Evolutionary conservation across 768 basidiomycete species (phyloP), one percentile per base, ranked within the genome.

Genomic region (Termitomyces eurrhizus): DNA sequence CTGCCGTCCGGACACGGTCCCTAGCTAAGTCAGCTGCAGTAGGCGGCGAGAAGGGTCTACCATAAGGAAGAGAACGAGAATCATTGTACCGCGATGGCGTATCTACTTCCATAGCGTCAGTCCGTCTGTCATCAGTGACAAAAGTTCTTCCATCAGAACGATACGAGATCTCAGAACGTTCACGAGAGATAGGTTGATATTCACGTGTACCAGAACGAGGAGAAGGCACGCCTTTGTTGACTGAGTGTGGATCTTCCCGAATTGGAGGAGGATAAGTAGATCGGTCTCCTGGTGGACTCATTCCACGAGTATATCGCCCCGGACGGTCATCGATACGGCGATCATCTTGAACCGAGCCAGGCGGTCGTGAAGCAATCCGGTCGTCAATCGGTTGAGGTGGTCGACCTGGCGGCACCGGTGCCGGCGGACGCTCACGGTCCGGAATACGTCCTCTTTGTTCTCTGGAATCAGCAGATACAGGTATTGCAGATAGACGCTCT

Each of bases 61-160:
- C 61, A 52, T 66, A 59, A 56, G 73, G 21, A 51, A 63, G 57
- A 52, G 65, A 32, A 21, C 68, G 70, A n/a, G 70, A 60, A 21
- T 77, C 78, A 35, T 70, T 69, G 53, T 74, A 78, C 4, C 78
- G 75, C 4, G 71, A 59, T 37, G 66, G 35, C 18, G 64, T 45
- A 58, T 77, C 75, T 44, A 76, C 63, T 53, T 76, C 75, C 59
- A 75, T 65, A 42, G 70, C 46, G 46, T 77, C 75, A 59, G 71
- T 52, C 26, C 77, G 73, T 60, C 78, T 71, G 60, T 75, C 73
- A 56, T 77, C 77, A 62, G 64, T 52, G 13, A 59, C 46, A 48
- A 73, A 72, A 12, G 52, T 59, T 64, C 75, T 73, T 44, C 77
- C 74, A 36, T 80, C 77, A 29, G 79, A 72, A 48, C 80, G 73